These are phyloP conservation scores for Eleusine coracana DNA, from an alignment of 176 grass and related monocot genomes.

Conservation along the genomic window DNA sequence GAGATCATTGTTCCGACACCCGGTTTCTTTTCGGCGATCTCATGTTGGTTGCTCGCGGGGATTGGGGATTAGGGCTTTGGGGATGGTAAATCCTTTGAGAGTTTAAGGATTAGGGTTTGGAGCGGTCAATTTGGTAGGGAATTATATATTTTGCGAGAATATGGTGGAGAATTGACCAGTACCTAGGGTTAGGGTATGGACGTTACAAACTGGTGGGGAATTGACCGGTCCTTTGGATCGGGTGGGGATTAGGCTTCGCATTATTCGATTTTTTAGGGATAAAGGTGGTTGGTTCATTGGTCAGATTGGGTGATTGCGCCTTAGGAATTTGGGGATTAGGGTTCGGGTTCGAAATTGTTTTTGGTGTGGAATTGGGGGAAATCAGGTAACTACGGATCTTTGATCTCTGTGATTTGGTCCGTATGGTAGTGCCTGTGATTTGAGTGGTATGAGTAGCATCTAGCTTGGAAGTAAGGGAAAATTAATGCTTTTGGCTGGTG, in stretches of 20 bases:
- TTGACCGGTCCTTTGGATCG: background rate
- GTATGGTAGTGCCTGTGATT: background rate
- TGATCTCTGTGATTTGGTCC: background rate
- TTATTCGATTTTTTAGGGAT: background rate
- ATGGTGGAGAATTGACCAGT: background rate
- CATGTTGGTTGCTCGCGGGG: background rate
- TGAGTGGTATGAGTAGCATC: background rate
- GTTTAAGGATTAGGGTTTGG: background rate
- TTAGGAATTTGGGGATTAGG: slow-evolving; percentile 6
- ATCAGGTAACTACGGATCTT: background rate
- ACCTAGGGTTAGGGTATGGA: background rate
- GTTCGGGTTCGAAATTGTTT: background rate
- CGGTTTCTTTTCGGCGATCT: background rate
- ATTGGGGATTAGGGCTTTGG: background rate
- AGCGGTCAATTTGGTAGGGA: background rate
- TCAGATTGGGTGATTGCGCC: background rate
- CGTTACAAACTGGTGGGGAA: background rate
- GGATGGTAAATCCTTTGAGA: background rate
- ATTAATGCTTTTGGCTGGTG: background rate
- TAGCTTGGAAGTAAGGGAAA: background rate
- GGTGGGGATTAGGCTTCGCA: background rate
- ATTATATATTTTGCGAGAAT: too few species aligned
- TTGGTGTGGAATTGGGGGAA: background rate
- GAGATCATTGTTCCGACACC: slow-evolving; percentile 4
- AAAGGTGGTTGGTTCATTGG: background rate